These are phyloP conservation scores for Boechera divaricarpa DNA, from an alignment of 345 rosid species.

Conservation along the genomic window DNA sequence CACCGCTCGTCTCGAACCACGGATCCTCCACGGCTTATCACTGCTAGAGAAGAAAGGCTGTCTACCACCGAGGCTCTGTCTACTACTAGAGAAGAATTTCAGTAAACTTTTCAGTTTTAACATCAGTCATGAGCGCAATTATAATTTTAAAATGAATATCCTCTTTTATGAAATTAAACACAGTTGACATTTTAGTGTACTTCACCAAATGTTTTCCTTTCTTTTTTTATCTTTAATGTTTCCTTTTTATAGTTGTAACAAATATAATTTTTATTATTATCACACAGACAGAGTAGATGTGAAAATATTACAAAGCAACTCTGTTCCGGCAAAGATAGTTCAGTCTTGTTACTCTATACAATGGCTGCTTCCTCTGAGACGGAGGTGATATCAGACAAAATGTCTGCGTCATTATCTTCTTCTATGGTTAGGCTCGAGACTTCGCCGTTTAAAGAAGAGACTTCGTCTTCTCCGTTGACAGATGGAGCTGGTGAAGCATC, in stretches of 20 bases:
- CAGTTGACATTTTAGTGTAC: not conserved
- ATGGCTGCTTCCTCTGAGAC: conserved; percentile 54
- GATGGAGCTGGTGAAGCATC: conserved; percentile 82
- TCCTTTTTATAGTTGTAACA: not conserved
- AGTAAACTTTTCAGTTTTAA: no score
- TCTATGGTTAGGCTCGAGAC: conserved; percentile 52
- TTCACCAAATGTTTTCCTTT: conserved; percentile 1
- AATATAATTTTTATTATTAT: conserved; percentile 12
- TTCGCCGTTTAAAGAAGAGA: conserved; percentile 68
- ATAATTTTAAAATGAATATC: not conserved
- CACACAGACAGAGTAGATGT: conserved; percentile 31
- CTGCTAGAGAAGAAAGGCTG: no score
- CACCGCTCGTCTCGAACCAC: no score
- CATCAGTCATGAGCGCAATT: no score
- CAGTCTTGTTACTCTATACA: conserved; percentile 31
- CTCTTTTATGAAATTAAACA: not conserved
- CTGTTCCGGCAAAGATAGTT: conserved; percentile 35
- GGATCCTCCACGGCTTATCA: no score
- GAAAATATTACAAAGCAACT: conserved; percentile 35
- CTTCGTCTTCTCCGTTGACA: conserved; percentile 76
- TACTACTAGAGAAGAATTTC: no score
- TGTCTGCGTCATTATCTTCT: conserved; percentile 43
- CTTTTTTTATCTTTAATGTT: not conserved
- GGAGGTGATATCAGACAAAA: conserved; percentile 59
- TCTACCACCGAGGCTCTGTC: no score